phyloP scores from a whole-genome alignment of 2,329 filamentous ascomycete species.

The Pseudopithomyces maydicus region DNA sequence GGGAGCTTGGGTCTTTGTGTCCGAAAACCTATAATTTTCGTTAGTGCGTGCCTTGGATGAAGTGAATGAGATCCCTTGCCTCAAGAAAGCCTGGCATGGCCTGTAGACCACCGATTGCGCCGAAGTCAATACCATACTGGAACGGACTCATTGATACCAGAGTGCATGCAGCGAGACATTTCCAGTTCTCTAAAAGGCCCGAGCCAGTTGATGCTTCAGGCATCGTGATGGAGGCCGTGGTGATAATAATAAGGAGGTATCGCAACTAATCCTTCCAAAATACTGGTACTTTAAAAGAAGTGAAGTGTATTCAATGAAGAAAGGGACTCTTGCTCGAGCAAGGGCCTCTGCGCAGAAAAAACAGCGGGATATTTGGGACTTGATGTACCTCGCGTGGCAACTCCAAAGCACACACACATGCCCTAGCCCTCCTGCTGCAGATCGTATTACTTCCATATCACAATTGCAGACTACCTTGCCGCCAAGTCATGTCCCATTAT shows the following conservation, averaged over 20 bases:
- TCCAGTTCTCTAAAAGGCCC: slow-evolving; percentile 51
- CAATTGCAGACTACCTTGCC: slow-evolving; percentile 15
- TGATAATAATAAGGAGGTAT: not conserved
- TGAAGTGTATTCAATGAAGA: not conserved
- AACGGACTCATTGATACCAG: slow-evolving; percentile 57
- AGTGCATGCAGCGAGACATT: slow-evolving; percentile 54
- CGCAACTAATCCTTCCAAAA: not conserved
- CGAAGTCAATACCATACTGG: slow-evolving; percentile 60
- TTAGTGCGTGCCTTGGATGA: not conserved
- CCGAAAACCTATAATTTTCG: slow-evolving; percentile 31
- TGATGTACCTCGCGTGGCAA: slow-evolving; percentile 4
- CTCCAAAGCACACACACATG: not conserved
- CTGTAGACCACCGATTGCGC: slow-evolving; percentile 57
- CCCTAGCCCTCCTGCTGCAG: not conserved
- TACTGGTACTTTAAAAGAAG: not conserved
- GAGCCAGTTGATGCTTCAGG: slow-evolving; percentile 23
- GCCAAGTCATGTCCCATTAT: slow-evolving; percentile 18
- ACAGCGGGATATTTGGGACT: not conserved
- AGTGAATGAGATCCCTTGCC: slow-evolving; percentile 29
- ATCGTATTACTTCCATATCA: slow-evolving; percentile 8
- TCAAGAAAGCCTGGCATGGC: slow-evolving; percentile 58
- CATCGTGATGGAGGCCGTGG: slow-evolving; percentile 18
- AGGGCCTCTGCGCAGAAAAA: not conserved
- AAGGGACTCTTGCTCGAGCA: not conserved
- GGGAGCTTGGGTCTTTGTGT: slow-evolving; percentile 27